phyloP scores from a whole-genome alignment of 768 basidiomycete species.

The Artomyces pyxidatus region DNA sequence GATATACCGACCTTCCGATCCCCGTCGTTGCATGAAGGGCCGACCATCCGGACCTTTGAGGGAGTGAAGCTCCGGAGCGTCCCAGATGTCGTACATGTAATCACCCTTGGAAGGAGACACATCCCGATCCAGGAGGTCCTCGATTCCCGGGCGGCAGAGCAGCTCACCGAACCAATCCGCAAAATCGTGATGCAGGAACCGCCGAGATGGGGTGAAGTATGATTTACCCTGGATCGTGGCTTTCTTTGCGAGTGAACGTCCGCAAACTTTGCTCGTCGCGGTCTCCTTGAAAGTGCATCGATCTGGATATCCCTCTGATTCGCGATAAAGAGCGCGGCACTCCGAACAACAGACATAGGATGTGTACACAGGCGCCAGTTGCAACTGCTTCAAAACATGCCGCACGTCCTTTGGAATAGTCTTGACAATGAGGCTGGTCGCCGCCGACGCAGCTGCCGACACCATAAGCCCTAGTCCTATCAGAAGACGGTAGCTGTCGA shows the following conservation, averaged over 20 bases:
- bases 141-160: not conserved
- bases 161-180: not conserved
- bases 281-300: not conserved
- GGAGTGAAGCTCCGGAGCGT: not conserved
- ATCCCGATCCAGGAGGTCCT: not conserved
- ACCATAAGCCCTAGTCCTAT: too few species aligned
- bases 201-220: not conserved
- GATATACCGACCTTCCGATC: constrained; percentile 17
- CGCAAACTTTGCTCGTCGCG: not conserved
- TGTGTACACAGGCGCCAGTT: not conserved
- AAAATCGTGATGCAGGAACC: not conserved
- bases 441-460: too few species aligned
- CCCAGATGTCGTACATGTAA: not conserved
- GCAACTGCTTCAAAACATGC: not conserved
- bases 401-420: not conserved
- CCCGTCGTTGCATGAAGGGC: not conserved
- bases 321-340: not conserved
- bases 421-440: not conserved
- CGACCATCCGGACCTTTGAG: not conserved
- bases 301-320: not conserved
- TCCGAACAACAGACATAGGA: not conserved
- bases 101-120: not conserved
- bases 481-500: too few species aligned
- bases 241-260: not conserved
- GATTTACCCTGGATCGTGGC: not conserved